phyloP scores from a whole-genome alignment of 495 filamentous ascomycete species.

The Darksidea phi region DNA sequence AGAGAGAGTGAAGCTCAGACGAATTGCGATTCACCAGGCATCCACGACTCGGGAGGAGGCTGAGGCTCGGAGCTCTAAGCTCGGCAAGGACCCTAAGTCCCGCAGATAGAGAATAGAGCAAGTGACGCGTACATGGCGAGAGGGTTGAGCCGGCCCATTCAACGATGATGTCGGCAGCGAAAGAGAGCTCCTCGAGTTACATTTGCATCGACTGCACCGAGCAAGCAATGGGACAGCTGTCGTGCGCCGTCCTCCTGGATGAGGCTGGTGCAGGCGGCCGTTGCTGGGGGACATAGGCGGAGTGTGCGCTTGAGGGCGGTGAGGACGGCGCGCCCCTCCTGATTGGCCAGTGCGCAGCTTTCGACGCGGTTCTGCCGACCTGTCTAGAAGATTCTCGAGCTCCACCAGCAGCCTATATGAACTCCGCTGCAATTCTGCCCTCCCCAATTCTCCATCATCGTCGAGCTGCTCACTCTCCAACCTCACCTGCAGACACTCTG shows the following conservation, averaged over 20 bases:
- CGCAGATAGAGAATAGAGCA: too few relatives aligned
- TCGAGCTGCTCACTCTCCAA: neutral
- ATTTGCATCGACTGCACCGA: too few relatives aligned
- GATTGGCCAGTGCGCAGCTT: conserved; percentile 10
- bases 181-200: too few relatives aligned
- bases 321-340: neutral
- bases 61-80: too few relatives aligned
- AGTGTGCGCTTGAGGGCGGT: conserved; percentile 8
- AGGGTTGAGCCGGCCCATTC: too few relatives aligned
- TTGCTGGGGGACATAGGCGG: conserved; percentile 4
- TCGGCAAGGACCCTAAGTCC: too few relatives aligned
- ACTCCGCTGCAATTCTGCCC: conserved; percentile 4
- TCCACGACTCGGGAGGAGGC: too few relatives aligned
- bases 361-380: conserved; percentile 22
- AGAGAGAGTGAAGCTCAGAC: too few relatives aligned
- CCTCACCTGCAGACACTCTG: neutral
- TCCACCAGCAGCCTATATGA: conserved; percentile 17
- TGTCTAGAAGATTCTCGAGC: conserved; percentile 31
- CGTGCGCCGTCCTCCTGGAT: neutral
- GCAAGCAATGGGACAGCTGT: too few relatives aligned
- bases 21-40: too few relatives aligned
- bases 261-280: neutral
- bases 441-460: neutral
- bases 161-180: too few relatives aligned
- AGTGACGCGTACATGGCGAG: too few relatives aligned